Evolutionary conservation across 805 yeast genomes (phyloP), one percentile per base, ranked within the genome.

Genomic region (Sugiyamaella smithiae): DNA sequence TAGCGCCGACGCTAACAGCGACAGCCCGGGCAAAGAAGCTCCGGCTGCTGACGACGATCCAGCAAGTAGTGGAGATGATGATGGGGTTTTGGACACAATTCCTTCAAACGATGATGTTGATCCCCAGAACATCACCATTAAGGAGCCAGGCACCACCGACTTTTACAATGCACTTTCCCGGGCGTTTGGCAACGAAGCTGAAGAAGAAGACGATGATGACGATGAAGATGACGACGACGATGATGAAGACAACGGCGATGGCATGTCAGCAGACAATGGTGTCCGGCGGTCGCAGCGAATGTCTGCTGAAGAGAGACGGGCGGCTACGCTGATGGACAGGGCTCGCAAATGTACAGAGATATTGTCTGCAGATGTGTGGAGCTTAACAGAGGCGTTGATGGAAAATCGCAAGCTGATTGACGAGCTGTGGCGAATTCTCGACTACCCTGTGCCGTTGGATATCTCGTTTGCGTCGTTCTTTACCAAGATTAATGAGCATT

Each of bases 291-390:
- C 11, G 8, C 33, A 16, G 50, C 40, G 52, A 50, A 31, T 54
- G 52, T 26, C 26, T 19, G 40, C 19, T 12, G 40, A 26, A 11
- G 49, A 45, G n/a, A 20, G 24, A 23, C 12, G 22, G 29, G 60
- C 60, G 24, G 51, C 49, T 11, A 56, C 51, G 37, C 68, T 67
- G 26, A 68, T 69, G 16, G 33, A 29, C 40, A 70, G 68, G 44
- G 67, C 88, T 1, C 82, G 81, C 49, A 75, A 84, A 57, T 89
- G 96, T 4, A 88, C 96, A 1, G 98, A 93, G 64, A 84, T 93
- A 37, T 72, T 93, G 42, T 80, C 91, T 35, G 88, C 93, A 3
- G 98, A 91, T 62, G 90, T 89, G 6, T 91, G 97, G 97, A 85
- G 95, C 1, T 73, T 93, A 32, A 85, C 96, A 1, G 96, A 90